phyloP scores from a whole-genome alignment of 2,329 filamentous ascomycete genomes.

The Grosmannia serpens region DNA sequence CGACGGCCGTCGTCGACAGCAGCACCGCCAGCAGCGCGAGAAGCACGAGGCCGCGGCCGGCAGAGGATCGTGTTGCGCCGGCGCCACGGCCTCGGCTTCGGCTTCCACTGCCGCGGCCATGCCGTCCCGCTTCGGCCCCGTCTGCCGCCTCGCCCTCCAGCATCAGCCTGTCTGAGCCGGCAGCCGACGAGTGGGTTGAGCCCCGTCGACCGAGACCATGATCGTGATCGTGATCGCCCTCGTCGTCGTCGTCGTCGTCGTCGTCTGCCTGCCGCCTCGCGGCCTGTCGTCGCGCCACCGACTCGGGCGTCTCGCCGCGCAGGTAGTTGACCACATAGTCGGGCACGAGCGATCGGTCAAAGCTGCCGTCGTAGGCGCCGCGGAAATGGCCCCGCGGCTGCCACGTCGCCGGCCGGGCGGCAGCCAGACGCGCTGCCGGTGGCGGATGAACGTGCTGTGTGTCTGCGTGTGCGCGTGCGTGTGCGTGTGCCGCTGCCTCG shows the following conservation, averaged over 20 bases:
- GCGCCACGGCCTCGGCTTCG: slow-evolving; percentile 35
- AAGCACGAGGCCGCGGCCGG: neutral
- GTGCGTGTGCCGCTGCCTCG: neutral
- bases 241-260: neutral
- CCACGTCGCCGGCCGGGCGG: neutral
- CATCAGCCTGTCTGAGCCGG: neutral
- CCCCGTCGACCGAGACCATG: neutral
- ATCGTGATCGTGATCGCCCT: neutral
- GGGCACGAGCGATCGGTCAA: slow-evolving; percentile 34
- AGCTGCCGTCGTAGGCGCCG: neutral
- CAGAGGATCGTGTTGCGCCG: neutral
- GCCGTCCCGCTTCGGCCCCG: neutral
- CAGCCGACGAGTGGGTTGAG: neutral
- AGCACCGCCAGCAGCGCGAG: neutral
- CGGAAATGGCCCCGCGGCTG: neutral
- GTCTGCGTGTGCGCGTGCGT: too few relatives aligned
- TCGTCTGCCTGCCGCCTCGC: slow-evolving; percentile 16
- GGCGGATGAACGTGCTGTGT: too few relatives aligned
- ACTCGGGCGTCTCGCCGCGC: slow-evolving; percentile 43
- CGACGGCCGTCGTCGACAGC: neutral
- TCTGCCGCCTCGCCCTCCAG: neutral
- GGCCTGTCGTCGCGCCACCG: slow-evolving; percentile 32
- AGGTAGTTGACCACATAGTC: slow-evolving; percentile 46
- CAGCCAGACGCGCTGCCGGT: neutral
- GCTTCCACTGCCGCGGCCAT: neutral